phyloP scores from a whole-genome alignment of 2,329 filamentous ascomycete species.

The Penicillium sp. region DNA sequence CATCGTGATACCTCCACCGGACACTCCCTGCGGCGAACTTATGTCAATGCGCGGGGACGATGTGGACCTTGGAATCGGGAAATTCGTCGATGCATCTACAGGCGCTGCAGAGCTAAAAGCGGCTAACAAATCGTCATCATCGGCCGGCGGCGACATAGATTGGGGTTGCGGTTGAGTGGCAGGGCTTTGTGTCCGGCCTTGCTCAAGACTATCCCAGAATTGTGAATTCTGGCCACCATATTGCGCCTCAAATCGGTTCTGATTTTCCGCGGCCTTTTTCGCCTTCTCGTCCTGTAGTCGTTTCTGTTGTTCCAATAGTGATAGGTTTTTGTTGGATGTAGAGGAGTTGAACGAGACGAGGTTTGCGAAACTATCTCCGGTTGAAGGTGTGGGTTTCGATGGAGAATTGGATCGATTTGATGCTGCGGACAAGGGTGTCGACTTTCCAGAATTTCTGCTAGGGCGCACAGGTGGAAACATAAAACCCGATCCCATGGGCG shows the following conservation, averaged over 20 bases:
- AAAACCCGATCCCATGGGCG: constrained; percentile 33
- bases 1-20: constrained; percentile 15
- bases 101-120: constrained; percentile 56
- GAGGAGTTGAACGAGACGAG: constrained; percentile 54
- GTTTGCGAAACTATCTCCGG: constrained; percentile 55
- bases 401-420: constrained; percentile 33
- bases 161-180: constrained; percentile 45
- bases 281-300: constrained; percentile 70
- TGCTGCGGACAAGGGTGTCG: constrained; percentile 38
- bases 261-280: constrained; percentile 67
- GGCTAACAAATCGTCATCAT: constrained; percentile 57
- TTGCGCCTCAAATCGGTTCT: constrained; percentile 64
- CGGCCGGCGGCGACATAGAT: constrained; percentile 44
- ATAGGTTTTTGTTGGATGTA: constrained; percentile 59
- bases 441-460: constrained; percentile 37
- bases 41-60: constrained; percentile 26
- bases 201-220: constrained; percentile 69
- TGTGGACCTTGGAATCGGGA: constrained; percentile 44
- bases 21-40: constrained; percentile 8
- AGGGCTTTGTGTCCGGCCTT: constrained; percentile 44
- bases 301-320: constrained; percentile 58
- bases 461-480: constrained; percentile 35
- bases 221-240: constrained; percentile 63
- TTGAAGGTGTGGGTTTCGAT: constrained; percentile 38
- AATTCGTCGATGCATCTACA: constrained; percentile 56